These are phyloP conservation scores for Artemisia tridentata DNA, from an alignment of 129 eudicot species.

Conservation along the genomic window DNA sequence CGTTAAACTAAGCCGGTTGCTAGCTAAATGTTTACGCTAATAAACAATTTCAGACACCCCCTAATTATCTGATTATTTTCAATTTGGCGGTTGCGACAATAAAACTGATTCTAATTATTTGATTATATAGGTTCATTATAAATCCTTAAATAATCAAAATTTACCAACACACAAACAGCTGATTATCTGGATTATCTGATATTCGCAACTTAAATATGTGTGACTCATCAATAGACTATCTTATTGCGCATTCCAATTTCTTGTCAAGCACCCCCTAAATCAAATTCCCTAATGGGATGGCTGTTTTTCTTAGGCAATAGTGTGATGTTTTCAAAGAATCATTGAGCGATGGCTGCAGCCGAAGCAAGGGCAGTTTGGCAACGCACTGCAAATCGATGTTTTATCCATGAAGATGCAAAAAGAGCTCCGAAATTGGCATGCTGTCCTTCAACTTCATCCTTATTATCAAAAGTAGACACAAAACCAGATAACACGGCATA, in stretches of 20 bases:
- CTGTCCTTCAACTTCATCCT: conserved; percentile 50
- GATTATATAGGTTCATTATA: no score
- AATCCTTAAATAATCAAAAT: no score
- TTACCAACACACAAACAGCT: no score
- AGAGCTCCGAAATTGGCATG: conserved; percentile 91
- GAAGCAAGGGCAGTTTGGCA: conserved; percentile 93
- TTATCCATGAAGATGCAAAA: conserved; percentile 90
- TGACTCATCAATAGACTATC: no score
- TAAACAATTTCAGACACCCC: no score
- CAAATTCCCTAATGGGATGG: not conserved
- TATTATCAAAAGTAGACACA: conserved; percentile 47
- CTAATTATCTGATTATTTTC: no score
- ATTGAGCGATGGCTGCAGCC: conserved; percentile 68
- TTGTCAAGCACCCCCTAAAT: not conserved
- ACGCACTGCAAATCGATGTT: conserved; percentile 76
- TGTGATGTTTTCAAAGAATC: conserved; percentile 31
- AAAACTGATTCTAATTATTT: no score
- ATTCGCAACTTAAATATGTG: no score
- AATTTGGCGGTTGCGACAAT: no score
- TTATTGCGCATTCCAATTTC: not conserved
- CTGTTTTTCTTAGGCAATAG: conserved; percentile 2
- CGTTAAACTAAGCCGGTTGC: no score
- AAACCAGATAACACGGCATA: conserved; percentile 31
- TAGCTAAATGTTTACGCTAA: no score
- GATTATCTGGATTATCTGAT: no score